phyloP scores from a whole-genome alignment of 768 basidiomycete species.

The Pulveroboletus ravenelii region DNA sequence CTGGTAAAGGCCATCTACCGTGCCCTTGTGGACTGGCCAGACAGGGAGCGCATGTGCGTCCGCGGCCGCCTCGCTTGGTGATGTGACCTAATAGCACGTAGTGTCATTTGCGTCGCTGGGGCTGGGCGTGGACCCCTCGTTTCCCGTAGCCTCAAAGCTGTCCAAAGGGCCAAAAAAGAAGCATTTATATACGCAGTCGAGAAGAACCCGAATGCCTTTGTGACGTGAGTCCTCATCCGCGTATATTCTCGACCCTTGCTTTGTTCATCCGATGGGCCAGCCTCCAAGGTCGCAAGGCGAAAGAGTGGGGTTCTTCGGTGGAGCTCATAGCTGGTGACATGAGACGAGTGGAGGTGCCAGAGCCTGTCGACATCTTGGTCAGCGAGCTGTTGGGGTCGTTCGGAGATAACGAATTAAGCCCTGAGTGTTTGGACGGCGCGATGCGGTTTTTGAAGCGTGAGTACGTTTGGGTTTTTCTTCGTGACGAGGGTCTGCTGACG shows the following conservation, averaged over 20 bases:
- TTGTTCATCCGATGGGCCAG: constrained; percentile 38
- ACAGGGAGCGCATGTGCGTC: constrained; percentile 54
- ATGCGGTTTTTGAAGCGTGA: constrained; percentile 87
- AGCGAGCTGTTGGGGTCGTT: constrained; percentile 96
- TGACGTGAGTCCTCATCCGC: constrained; percentile 65
- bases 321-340: constrained; percentile 92
- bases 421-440: constrained; percentile 96
- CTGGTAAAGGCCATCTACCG: constrained; percentile 65
- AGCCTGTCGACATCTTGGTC: constrained; percentile 87
- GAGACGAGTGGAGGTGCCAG: constrained; percentile 77
- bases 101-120: constrained; percentile 86
- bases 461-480: constrained; percentile 2
- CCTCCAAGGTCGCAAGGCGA: constrained; percentile 73
- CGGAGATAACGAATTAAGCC: constrained; percentile 97
- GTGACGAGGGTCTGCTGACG: constrained; percentile 10
- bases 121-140: constrained; percentile 95
- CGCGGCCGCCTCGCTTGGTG: constrained; percentile 27
- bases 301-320: constrained; percentile 81
- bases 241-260: constrained; percentile 3
- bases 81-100: constrained; percentile 31
- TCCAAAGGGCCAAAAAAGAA: constrained; percentile 57
- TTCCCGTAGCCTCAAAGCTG: constrained; percentile 73
- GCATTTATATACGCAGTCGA: constrained; percentile 84
- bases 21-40: constrained; percentile 71
- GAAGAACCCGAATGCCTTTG: constrained; percentile 94